A percentile compares a stretch with the other conserved stretches of the same genome.
Evolutionary conservation across 2,329 filamentous ascomycete species (phyloP).

Genomic region (Beauveria varroae): DNA sequence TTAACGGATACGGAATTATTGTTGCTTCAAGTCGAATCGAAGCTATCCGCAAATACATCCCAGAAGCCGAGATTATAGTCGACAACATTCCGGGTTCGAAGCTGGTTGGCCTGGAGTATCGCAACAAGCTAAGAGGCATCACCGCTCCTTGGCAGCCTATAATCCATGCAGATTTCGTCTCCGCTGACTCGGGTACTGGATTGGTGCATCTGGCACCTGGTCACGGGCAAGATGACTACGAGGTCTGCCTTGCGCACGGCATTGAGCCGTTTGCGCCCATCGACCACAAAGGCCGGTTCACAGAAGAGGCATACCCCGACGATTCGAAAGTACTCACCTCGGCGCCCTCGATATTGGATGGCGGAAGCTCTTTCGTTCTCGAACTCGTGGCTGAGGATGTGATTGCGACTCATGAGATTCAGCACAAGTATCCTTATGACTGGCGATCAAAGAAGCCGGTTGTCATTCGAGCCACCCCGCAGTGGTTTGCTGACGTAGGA

Average conservation of each 20-base stretch:
- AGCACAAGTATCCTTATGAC: constrained; percentile 95
- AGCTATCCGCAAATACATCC: constrained; percentile 42
- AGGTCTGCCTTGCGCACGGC: constrained; percentile 62
- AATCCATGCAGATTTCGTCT: constrained; percentile 82
- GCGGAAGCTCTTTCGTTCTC: constrained; percentile 63
- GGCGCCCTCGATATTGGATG: constrained; percentile 63
- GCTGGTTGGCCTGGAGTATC: constrained; percentile 59
- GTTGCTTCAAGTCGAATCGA: constrained; percentile 65
- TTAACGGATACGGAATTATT: constrained; percentile 53
- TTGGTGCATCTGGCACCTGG: constrained; percentile 93
- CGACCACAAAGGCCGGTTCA: constrained; percentile 74
- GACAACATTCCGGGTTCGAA: constrained; percentile 55
- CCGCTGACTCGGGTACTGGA: constrained; percentile 82
- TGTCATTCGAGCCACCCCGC: constrained; percentile 83
- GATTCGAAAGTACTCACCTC: constrained; percentile 55
- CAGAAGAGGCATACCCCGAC: constrained; percentile 66
- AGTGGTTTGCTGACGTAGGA: constrained; percentile 95
- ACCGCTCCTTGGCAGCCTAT: constrained; percentile 56
- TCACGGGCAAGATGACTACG: constrained; percentile 95
- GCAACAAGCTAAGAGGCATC: constrained; percentile 58
- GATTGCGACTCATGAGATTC: constrained; percentile 61
- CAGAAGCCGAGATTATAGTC: constrained; percentile 45
- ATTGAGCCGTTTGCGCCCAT: constrained; percentile 77
- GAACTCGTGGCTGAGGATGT: constrained; percentile 59
- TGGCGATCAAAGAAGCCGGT: constrained; percentile 94